A percentile compares a stretch with the other conserved stretches of the same genome.
Evolutionary conservation across 305 asterid genomes (phyloP).

Genomic region (Solanum chacoense): DNA sequence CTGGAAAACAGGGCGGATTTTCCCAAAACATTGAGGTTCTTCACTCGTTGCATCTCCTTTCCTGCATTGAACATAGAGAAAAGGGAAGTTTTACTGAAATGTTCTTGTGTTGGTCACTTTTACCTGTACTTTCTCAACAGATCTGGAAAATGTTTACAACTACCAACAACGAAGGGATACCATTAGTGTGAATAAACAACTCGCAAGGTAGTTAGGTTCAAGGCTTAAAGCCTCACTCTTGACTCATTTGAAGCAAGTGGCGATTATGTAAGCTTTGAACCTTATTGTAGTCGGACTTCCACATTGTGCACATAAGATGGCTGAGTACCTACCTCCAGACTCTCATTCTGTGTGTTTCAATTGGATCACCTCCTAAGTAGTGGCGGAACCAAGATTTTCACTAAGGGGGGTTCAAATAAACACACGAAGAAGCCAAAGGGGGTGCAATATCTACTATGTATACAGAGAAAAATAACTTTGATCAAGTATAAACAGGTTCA

Average conservation of each 20-base stretch:
- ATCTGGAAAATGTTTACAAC: neutral
- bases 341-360: neutral
- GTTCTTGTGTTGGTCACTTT: neutral
- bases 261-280: neutral
- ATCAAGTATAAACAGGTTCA: neutral
- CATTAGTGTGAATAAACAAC: neutral
- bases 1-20: slow-evolving; percentile 29
- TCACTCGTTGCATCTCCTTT: slow-evolving; percentile 61
- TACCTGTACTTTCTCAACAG: neutral
- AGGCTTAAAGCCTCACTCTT: neutral
- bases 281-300: neutral
- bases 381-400: neutral
- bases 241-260: neutral
- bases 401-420: neutral
- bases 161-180: neutral
- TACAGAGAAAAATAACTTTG: neutral
- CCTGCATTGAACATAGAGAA: slow-evolving; percentile 34
- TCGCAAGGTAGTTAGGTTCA: neutral
- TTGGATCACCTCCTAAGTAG: neutral
- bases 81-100: neutral
- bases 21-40: slow-evolving; percentile 41
- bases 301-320: neutral
- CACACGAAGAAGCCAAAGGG: neutral
- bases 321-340: neutral
- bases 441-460: neutral